Base-by-base conservation (phyloP, 208 protist species). In the Herpetomonas muscarum region DNA sequence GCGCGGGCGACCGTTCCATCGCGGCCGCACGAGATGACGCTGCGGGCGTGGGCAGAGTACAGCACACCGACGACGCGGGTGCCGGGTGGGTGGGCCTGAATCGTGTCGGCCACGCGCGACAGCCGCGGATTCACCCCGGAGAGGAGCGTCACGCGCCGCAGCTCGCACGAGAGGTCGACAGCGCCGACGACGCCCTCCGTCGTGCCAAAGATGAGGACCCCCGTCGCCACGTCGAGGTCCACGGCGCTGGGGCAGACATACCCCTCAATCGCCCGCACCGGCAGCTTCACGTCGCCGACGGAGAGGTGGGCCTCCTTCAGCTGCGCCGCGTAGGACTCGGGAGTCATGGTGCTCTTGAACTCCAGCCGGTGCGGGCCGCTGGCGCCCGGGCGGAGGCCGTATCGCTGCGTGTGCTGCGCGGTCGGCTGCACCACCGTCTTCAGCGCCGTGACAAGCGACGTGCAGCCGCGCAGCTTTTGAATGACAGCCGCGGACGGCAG, bases 391-490 rank as follows among this genome's bases (percentile, higher is more conserved):
- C 61, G 64, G 74, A 94, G 71, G 5, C 87, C 87, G 59, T 80
- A 91, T 19, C 76, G 76, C 49, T 86, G 67, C 24, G 74, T 81
- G 39, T 84, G 52, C 9, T 55, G 49, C 30, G 82, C 74, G 7
- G 66, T 74, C 29, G 71, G 67, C 65, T 90, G 83, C 65, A 64
- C 55, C 34, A 94, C 81, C 19, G 56, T 34, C 26, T 59, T 47
- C 41, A 81, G 65, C 31, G 83, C 79, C 21, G 81, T 86, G 15
- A 76, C 46, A 0, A 88, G 34, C 9, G 81, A 75, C 22, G 61
- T 66, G 60, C 87, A 94, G 53, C 87, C 87, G 25, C 80, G 70
- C 62, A 81, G 76, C 66, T 94, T 94, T 58, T 88, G 74, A 19
- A 90, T 53, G 15, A 91, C 73, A 15, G 73, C 65, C 10, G 76